These are phyloP conservation scores for Thelonectria rubi DNA, from an alignment of 2,329 filamentous ascomycete species.

Conservation along the genomic window DNA sequence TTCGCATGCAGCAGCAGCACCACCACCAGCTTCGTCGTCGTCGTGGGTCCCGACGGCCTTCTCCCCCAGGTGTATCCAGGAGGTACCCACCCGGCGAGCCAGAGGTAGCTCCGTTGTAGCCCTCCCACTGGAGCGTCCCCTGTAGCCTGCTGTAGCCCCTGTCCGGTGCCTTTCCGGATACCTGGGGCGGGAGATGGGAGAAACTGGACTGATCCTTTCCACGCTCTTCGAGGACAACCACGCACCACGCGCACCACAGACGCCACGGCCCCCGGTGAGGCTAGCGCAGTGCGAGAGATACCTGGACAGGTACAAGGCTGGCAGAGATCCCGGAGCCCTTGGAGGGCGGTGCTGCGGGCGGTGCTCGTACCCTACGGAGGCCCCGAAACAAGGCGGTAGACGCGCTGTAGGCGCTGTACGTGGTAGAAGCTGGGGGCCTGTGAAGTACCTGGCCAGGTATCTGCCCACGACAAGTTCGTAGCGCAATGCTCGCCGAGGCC, in stretches of 20 bases:
- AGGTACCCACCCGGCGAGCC: slow-evolving; percentile 19
- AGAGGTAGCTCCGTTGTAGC: slow-evolving; percentile 29
- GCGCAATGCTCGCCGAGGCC: slow-evolving; percentile 33
- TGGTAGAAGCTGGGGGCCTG: slow-evolving; percentile 1
- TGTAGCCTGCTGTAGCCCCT: slow-evolving; percentile 16
- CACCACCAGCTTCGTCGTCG: slow-evolving; percentile 38
- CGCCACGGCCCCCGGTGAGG: slow-evolving; percentile 40
- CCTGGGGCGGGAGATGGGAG: slow-evolving; percentile 3
- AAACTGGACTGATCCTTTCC: slow-evolving; percentile 18
- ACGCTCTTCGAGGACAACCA: slow-evolving; percentile 25
- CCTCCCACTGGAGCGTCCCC: slow-evolving; percentile 7
- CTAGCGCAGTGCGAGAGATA: slow-evolving; percentile 31
- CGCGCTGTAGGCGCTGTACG: slow-evolving; percentile 20
- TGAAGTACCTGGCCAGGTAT: slow-evolving; percentile 30
- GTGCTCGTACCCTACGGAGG: slow-evolving; percentile 21
- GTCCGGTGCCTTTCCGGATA: slow-evolving; percentile 11
- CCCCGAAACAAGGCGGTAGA: slow-evolving; percentile 16
- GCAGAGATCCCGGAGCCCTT: slow-evolving; percentile 7
- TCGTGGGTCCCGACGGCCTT: slow-evolving; percentile 27
- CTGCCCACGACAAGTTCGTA: slow-evolving; percentile 26
- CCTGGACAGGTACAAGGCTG: slow-evolving; percentile 17
- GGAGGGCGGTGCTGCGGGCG: slow-evolving; percentile 21
- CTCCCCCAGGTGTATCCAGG: slow-evolving; percentile 25
- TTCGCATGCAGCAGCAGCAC: slow-evolving; percentile 28
- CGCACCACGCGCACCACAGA: slow-evolving; percentile 40